Percentiles rank a stretch among this genome's conserved stretches.
Evolutionary conservation across 768 basidiomycete species (phyloP).

Genomic region (Suillus subluteus): DNA sequence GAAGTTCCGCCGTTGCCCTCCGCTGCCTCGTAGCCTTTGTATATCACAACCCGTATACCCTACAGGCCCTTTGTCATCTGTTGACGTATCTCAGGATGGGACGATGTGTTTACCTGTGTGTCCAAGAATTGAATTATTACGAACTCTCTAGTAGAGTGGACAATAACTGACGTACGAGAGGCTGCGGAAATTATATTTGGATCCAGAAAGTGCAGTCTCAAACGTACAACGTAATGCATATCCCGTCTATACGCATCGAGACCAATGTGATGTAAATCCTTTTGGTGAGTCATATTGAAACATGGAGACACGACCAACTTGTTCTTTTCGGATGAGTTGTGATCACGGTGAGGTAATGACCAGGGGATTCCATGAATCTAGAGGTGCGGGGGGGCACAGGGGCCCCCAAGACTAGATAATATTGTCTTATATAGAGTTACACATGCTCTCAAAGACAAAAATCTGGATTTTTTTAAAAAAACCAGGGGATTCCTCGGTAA

Average conservation of each 20-base stretch:
- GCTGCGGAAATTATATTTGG: not conserved
- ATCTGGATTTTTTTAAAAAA: too few species aligned
- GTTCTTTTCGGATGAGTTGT: not conserved
- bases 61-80: slow-evolving; percentile 9
- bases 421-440: too few species aligned
- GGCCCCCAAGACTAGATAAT: too few species aligned
- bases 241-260: not conserved
- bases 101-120: slow-evolving; percentile 14
- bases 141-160: not conserved
- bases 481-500: too few species aligned
- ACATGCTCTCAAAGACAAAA: too few species aligned
- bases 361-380: too few species aligned
- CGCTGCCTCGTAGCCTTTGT: slow-evolving; percentile 15
- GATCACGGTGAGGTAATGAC: too few species aligned
- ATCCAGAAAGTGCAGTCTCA: not conserved
- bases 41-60: slow-evolving; percentile 31
- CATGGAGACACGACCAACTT: not conserved
- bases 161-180: not conserved
- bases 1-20: slow-evolving; percentile 35
- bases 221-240: not conserved
- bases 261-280: not conserved
- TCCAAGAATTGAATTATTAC: not conserved
- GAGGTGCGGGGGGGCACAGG: too few species aligned
- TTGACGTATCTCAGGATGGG: slow-evolving; percentile 12
- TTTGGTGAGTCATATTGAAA: not conserved